Evolutionary conservation across 768 basidiomycete species (phyloP), one percentile per base, ranked within the genome.

Genomic region (Lactarius indigo): DNA sequence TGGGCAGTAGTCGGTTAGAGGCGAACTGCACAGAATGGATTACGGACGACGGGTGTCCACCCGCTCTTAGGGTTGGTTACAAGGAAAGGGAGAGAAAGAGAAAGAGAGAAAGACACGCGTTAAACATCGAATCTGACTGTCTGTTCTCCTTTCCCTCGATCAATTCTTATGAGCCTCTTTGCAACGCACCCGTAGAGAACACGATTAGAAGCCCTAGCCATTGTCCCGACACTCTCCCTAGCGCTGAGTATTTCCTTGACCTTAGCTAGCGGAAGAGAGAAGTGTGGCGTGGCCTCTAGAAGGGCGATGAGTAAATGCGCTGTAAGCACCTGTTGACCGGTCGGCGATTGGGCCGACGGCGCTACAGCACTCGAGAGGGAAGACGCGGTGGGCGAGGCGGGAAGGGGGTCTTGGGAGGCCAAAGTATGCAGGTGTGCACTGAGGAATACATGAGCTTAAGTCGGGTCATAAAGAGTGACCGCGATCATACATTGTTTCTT

Each of bases 161-260:
- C 91, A 69, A 92, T 91, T 76, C 85, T 89, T 66, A 93, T 74
- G 60, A 93, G 76, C 68, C 89, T 81, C 77, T 92, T 93, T 18
- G 89, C 91, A n/a, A 92, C 89, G 72, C 91, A 91, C 2, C 81
- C 85, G 72, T 91, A 93, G 15, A 92, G 74, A 18, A 89, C 84
- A 50, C 88, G 79, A 10, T 85, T 87, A 13, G 85, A 79, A 26
- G 76, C 75, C 3, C 77, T 69, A 20, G 65, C 54, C 20, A 65
- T 68, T 12, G 79, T 59, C 71, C 75, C 52, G 70, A 70, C 72
- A 75, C 80, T 59, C 23, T 79, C 79, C 69, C 81, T 85, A 23
- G 74, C 71, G 8, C 80, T 76, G 26, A 92, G 75, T 26, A 80
- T 73, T 59, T 84, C 84, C 75, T 91, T 92, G 18, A 88, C 78